Percentiles rank a stretch among this genome's conserved stretches.
phyloP scores from a whole-genome alignment of 306 rosid genomes.

The Glycine tomentella region DNA sequence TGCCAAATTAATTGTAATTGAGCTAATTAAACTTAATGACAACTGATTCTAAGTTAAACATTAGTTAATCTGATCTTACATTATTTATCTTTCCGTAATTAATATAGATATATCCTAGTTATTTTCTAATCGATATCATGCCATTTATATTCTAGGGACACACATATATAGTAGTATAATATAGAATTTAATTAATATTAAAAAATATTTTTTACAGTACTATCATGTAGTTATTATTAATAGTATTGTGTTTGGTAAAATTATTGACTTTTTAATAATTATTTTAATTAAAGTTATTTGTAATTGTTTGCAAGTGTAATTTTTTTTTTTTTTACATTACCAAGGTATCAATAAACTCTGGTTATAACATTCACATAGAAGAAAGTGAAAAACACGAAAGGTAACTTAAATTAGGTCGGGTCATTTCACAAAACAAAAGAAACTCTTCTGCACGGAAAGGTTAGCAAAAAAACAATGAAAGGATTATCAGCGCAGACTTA shows the following conservation, averaged over 20 bases:
- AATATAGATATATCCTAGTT: neutral
- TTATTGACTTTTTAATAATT: neutral
- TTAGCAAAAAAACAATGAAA: neutral
- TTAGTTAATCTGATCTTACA: neutral
- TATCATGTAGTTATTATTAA: neutral
- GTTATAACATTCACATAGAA: neutral
- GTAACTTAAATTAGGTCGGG: slow-evolving; percentile 2
- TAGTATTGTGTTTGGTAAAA: neutral
- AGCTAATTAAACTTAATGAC: neutral
- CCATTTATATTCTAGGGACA: neutral
- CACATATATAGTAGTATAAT: neutral
- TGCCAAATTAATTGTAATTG: neutral
- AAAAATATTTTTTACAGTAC: neutral
- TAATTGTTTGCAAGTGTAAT: neutral
- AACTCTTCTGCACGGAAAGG: slow-evolving; percentile 14
- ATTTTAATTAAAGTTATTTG: neutral
- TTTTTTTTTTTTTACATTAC: neutral
- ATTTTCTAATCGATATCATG: neutral
- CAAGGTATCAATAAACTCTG: neutral
- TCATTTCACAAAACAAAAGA: slow-evolving; percentile 35
- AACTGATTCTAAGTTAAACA: neutral
- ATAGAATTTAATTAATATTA: neutral
- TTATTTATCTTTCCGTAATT: neutral
- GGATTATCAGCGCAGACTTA: neutral
- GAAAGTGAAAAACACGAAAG: neutral